These are phyloP conservation scores for Auxenochlorella protothecoides DNA, from an alignment of 139 green algal species.

Conservation along the genomic window DNA sequence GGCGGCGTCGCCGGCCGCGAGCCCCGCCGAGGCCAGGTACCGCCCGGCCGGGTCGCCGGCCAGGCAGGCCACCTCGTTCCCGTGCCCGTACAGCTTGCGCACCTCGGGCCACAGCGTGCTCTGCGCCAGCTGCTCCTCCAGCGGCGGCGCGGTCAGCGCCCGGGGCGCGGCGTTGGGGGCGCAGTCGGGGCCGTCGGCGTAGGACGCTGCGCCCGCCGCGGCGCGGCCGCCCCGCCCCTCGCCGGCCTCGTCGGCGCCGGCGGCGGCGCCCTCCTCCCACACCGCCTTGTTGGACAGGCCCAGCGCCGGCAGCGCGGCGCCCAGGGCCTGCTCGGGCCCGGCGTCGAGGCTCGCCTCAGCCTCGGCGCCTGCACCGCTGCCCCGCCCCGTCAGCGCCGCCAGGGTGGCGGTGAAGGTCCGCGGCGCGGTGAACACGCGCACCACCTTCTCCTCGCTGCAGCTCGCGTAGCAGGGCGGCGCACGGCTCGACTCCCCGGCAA, in stretches of 20 bases:
- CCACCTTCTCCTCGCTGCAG: constrained; percentile 91
- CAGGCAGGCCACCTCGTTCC: constrained; percentile 74
- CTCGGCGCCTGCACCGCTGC: background rate
- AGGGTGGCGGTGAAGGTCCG: constrained; percentile 51
- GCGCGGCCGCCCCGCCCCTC: constrained; percentile 5
- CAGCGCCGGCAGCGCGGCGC: constrained; percentile 70
- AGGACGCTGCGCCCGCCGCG: constrained; percentile 22
- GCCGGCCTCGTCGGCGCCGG: constrained; percentile 3
- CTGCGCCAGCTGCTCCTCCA: constrained; percentile 88
- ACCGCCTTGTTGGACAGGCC: constrained; percentile 91
- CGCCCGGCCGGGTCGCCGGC: constrained; percentile 44
- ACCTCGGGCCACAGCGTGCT: constrained; percentile 86
- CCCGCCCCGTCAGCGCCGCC: constrained; percentile 6
- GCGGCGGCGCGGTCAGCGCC: constrained; percentile 45
- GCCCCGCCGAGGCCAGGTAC: constrained; percentile 65
- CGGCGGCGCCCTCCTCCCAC: constrained; percentile 20
- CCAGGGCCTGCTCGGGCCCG: constrained; percentile 26
- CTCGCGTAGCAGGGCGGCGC: constrained; percentile 46
- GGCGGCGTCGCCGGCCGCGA: constrained; percentile 35
- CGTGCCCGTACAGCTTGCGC: constrained; percentile 95
- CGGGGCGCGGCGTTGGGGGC: constrained; percentile 51
- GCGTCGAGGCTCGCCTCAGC: background rate
- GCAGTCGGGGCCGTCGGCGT: constrained; percentile 67
- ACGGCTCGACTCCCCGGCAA: background rate
- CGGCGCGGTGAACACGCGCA: constrained; percentile 83